Base-by-base conservation (phyloP, 1,284 basidiomycete genomes). In the Cyathus olla region DNA sequence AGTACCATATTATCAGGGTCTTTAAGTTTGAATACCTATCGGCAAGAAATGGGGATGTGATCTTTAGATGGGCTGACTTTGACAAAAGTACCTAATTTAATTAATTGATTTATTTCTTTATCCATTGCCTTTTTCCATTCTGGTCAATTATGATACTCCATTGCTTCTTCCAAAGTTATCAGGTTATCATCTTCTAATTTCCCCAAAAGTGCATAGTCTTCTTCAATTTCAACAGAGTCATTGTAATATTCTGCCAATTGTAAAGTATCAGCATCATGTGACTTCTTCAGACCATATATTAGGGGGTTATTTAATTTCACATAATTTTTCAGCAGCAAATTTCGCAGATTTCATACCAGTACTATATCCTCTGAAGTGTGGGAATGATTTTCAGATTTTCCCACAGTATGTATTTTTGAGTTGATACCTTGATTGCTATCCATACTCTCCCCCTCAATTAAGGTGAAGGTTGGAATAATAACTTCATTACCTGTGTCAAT, bases 11-110 rank as follows among this genome's bases (percentile, higher is more conserved):
- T 53, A 22, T 56, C 9, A 10, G 21, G n/a, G 9, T 51, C 48
- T 47, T 64, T 66, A 24, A 59, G 53, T 49, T 59, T 60, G 28
- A 60, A 64, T 13, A 64, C 51, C 62, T 59, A 63, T 26, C 28
- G 22, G 28, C 47, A 49, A 13, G 22, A 3, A 13, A 49, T 49
- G 17, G 22, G 47, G 21, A 49, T 26, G 15, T n/a, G 9, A 26
- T 49, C 47, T 6, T 49, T 17, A 2, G 47, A 24, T 29, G 27
- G 22, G 13, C 27, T 6, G 10, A 26, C 22, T 49, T 49, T 49
- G 2, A 49, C 27, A 27, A 27, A 49, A 24, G 47, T 49, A 6
- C 22, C 47, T 49, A 49, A 9, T 17, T 17, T 27, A 3, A 10
- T 26, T 17, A 49, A 21, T 6, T 49, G 22, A 27, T 49, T n/a